Percentiles rank a stretch among this genome's conserved stretches.
Evolutionary conservation across 2,329 filamentous ascomycete species (phyloP).

Genomic region (Colletotrichum sp.): DNA sequence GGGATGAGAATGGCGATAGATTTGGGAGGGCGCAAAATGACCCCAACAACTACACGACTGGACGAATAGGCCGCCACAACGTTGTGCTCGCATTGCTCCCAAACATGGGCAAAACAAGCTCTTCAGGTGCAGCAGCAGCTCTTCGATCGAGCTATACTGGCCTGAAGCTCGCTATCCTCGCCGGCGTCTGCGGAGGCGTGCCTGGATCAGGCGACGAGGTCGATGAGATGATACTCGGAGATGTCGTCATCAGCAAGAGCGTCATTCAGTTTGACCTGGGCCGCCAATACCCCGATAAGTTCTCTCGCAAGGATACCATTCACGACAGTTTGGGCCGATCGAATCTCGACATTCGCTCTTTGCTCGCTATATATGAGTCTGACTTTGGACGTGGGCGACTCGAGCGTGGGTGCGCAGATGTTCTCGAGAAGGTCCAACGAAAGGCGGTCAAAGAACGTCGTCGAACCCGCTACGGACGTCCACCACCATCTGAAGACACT

Average conservation of each 20-base stretch:
- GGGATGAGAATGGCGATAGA: constrained; percentile 10
- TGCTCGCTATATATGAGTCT: neutral
- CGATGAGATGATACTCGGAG: constrained; percentile 28
- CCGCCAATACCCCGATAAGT: neutral
- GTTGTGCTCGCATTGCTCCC: constrained; percentile 34
- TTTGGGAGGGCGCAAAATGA: constrained; percentile 31
- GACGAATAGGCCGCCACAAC: constrained; percentile 26
- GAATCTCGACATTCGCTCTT: neutral
- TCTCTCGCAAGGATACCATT: constrained; percentile 26
- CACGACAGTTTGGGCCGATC: constrained; percentile 24
- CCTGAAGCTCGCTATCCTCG: constrained; percentile 24
- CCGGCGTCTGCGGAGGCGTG: constrained; percentile 26
- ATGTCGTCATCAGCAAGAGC: constrained; percentile 31
- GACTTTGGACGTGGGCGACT: neutral
- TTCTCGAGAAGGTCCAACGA: neutral
- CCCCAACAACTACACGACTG: constrained; percentile 30
- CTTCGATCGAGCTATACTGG: constrained; percentile 21
- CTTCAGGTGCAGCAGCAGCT: constrained; percentile 22
- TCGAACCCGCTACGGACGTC: neutral
- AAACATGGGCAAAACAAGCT: constrained; percentile 29
- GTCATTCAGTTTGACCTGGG: constrained; percentile 29
- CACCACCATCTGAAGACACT: neutral
- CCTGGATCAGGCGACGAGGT: constrained; percentile 8
- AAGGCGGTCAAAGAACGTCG: neutral
- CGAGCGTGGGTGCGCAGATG: neutral